phyloP scores from a whole-genome alignment of 2,329 filamentous ascomycete species.

The Curvularia sp. region DNA sequence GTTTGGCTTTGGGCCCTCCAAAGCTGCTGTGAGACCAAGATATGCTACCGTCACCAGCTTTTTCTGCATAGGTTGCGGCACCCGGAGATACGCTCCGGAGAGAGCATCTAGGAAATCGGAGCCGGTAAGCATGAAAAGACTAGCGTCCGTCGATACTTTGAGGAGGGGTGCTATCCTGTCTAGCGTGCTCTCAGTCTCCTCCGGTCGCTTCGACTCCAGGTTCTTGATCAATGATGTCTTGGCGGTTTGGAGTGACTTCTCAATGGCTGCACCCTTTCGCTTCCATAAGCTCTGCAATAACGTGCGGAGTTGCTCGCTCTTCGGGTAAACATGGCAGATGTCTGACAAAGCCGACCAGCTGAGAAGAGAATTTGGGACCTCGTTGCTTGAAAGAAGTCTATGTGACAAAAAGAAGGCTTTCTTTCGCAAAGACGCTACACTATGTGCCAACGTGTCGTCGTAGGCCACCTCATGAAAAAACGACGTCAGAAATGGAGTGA shows the following conservation, averaged over 20 bases:
- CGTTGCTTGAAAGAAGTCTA: conserved; percentile 60
- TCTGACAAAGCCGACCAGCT: conserved; percentile 73
- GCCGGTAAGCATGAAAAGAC: conserved; percentile 75
- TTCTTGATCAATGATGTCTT: conserved; percentile 69
- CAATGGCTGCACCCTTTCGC: conserved; percentile 58
- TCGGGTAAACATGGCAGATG: conserved; percentile 70
- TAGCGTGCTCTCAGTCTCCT: conserved; percentile 62
- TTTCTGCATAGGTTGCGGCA: conserved; percentile 68
- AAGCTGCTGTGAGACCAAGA: conserved; percentile 73
- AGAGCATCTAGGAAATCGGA: conserved; percentile 87
- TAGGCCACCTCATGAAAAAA: conserved; percentile 65
- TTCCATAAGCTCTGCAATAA: conserved; percentile 62
- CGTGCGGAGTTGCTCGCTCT: conserved; percentile 62
- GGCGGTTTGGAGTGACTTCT: conserved; percentile 63
- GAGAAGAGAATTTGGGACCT: conserved; percentile 59
- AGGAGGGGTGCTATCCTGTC: conserved; percentile 69
- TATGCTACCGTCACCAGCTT: conserved; percentile 76
- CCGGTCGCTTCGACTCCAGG: conserved; percentile 68
- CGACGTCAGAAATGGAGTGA: conserved; percentile 69
- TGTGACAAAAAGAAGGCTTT: conserved; percentile 69
- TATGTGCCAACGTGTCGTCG: conserved; percentile 43
- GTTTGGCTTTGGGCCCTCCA: conserved; percentile 71
- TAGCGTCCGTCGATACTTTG: conserved; percentile 64
- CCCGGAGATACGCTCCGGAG: conserved; percentile 68
- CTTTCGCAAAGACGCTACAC: conserved; percentile 63